phyloP scores from a whole-genome alignment of 768 basidiomycete genomes.

The Boletus huronensis region DNA sequence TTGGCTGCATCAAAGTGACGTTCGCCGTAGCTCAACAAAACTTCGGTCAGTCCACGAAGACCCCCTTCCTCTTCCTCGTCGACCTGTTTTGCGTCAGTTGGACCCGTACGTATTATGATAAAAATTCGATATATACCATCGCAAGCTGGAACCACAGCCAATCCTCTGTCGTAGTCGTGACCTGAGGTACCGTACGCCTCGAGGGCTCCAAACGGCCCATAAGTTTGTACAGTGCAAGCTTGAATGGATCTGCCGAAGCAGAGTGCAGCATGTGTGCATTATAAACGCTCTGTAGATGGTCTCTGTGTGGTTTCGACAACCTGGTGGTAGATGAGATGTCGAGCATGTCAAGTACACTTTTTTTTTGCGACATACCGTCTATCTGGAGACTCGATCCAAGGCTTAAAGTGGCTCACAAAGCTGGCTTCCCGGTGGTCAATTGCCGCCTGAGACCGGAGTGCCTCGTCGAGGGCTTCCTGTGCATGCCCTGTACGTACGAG shows the following conservation, averaged over 20 bases:
- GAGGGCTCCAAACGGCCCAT: slow-evolving; percentile 88
- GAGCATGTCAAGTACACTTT: background rate
- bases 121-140: slow-evolving; percentile 46
- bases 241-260: slow-evolving; percentile 88
- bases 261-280: slow-evolving; percentile 90
- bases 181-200: slow-evolving; percentile 72
- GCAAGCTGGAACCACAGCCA: slow-evolving; percentile 98
- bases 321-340: slow-evolving; percentile 34
- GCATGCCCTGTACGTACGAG: slow-evolving; percentile 83
- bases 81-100: slow-evolving; percentile 40
- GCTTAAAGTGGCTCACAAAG: slow-evolving; percentile 78
- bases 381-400: slow-evolving; percentile 80
- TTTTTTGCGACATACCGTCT: slow-evolving; percentile 51
- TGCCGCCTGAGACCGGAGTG: slow-evolving; percentile 62
- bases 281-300: slow-evolving; percentile 76
- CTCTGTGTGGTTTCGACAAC: slow-evolving; percentile 68
- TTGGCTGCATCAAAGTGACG: slow-evolving; percentile 72
- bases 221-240: slow-evolving; percentile 92
- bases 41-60: slow-evolving; percentile 69
- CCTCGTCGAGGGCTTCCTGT: slow-evolving; percentile 77
- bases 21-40: slow-evolving; percentile 73
- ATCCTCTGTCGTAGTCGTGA: slow-evolving; percentile 92
- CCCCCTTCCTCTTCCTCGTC: slow-evolving; percentile 83
- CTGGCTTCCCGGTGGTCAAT: slow-evolving; percentile 76
- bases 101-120: background rate